Evolutionary conservation across 225 moss, liverwort and hornwort species (phyloP).

Genomic region (Physcomitrium patens): DNA sequence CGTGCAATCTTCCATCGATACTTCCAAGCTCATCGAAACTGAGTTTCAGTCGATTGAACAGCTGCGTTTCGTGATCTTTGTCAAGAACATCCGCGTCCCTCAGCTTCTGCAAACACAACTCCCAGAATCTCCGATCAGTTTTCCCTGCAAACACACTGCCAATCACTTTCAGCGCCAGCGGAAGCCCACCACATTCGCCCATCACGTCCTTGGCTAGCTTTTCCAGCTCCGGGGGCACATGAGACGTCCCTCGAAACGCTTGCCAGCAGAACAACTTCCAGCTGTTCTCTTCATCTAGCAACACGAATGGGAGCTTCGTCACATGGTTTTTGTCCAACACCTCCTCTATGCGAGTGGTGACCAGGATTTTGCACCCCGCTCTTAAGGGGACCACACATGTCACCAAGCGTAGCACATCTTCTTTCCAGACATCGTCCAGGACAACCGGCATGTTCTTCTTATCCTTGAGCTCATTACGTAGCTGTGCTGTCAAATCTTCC

Average conservation of each 20-base stretch:
- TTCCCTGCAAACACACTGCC: constrained; percentile 38
- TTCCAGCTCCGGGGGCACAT: constrained; percentile 14
- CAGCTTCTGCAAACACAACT: constrained; percentile 8
- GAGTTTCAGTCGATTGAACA: constrained; percentile 32
- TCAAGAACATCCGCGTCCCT: constrained; percentile 27
- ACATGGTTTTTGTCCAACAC: constrained; percentile 17
- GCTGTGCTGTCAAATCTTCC: background rate
- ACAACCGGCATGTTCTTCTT: constrained; percentile 25
- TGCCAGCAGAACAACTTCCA: constrained; percentile 52
- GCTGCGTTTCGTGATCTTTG: constrained; percentile 38
- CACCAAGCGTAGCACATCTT: constrained; percentile 11
- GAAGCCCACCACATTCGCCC: constrained; percentile 36
- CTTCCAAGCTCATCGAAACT: constrained; percentile 33
- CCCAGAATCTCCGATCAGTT: constrained; percentile 8
- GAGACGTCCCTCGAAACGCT: constrained; percentile 31
- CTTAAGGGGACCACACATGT: background rate
- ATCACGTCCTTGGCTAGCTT: constrained; percentile 7
- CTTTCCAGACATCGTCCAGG: constrained; percentile 30
- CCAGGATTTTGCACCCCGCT: constrained; percentile 13
- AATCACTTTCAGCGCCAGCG: constrained; percentile 46
- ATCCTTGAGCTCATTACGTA: background rate
- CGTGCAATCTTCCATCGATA: constrained; percentile 13
- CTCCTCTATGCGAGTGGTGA: constrained; percentile 20
- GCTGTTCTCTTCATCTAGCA: constrained; percentile 34
- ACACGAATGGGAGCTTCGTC: constrained; percentile 19